These are phyloP conservation scores for Odontarrhena argentea DNA, from an alignment of 345 rosid genomes.

Conservation along the genomic window DNA sequence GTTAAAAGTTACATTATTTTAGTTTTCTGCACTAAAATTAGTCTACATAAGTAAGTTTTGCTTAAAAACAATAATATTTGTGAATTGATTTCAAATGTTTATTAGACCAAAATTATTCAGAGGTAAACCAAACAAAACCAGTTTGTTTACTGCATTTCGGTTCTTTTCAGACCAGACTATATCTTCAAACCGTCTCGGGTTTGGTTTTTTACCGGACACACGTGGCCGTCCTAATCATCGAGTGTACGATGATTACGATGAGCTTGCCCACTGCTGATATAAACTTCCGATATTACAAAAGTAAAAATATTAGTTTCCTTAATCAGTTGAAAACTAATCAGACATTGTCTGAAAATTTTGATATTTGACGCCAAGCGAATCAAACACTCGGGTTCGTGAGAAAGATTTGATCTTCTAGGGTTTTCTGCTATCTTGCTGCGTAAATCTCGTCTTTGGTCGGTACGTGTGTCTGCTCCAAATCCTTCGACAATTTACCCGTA, in stretches of 20 bases:
- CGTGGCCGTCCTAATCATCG: neutral
- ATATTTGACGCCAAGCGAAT: conserved; percentile 24
- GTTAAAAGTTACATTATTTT: too few relatives aligned
- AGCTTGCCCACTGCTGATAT: conserved; percentile 12
- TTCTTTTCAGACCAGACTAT: neutral
- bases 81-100: too few relatives aligned
- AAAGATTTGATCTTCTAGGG: conserved; percentile 3
- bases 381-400: conserved; percentile 13
- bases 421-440: neutral
- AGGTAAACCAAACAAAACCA: too few relatives aligned
- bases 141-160: too few relatives aligned
- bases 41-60: too few relatives aligned
- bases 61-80: too few relatives aligned
- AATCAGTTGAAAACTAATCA: neutral
- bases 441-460: conserved; percentile 14
- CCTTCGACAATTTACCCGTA: neutral
- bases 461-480: neutral
- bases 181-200: neutral
- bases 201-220: neutral
- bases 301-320: neutral
- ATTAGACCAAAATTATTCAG: too few relatives aligned
- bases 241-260: conserved; percentile 2
- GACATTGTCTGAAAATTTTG: conserved; percentile 11
- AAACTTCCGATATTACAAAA: neutral
- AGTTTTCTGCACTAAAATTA: too few relatives aligned